Base-by-base conservation (phyloP, 441 rosid species). In the Rhodomyrtus psidioides region DNA sequence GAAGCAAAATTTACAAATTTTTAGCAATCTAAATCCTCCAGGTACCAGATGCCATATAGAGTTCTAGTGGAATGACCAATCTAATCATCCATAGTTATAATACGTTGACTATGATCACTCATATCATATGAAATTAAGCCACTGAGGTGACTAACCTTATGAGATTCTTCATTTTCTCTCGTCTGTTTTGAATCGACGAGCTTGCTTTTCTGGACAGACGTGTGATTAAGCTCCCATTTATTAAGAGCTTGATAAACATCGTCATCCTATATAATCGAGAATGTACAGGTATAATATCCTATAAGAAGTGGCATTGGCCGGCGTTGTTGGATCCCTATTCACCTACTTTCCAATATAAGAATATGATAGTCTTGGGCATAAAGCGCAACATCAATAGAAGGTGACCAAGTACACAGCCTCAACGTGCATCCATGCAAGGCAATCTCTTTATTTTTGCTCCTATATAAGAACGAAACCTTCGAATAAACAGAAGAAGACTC, bases 381-480 rank as follows among this genome's bases (percentile, higher is more conserved):
- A 26, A 51, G 9, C 9, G 44, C 84, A 82, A 54, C n/a, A 24
- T 19, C 21, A 53, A 28, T 12, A 2, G 3, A 39, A 70, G 49
- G 79, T 70, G 14, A 21, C 79, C 79, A 21, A 39, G 16, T 70
- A 19, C 79, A 6, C 49, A 34, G 0, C n/a, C 60, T 44, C 83
- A 55, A 74, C 86, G 86, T 84, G 86, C 86, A 23, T 42, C 83
- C 86, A 74, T 84, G 86, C 83, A 84, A 74, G 60, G 57, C 9
- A 74, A 17, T 42, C 44, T 39, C 49, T 6, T 1, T 13, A 8
- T 24, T 24, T 44, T 21, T 34, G 7, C 28, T 30, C 17, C 42
- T 39, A 39, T 23, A 54, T 16, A 39, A 17, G 13, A 21, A 9
- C 44, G 30, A 62, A 34, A 21, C 49, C 79, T 39, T 39, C 79